Evolutionary conservation across 2,329 filamentous ascomycete genomes (phyloP).

Genomic region (Bretziella fagacearum): DNA sequence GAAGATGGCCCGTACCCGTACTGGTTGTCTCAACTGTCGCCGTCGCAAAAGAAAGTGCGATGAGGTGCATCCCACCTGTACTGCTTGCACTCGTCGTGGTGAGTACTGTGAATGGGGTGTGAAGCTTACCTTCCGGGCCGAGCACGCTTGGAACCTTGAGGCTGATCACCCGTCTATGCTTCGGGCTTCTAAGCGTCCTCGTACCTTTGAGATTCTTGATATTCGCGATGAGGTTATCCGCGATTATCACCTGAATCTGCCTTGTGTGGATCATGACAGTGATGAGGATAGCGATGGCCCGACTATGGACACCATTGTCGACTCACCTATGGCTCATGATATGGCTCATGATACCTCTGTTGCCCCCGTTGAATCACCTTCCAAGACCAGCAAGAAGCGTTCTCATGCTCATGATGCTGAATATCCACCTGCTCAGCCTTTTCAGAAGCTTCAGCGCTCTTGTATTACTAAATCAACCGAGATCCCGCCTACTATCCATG

Average conservation of each 20-base stretch:
- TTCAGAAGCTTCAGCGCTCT: too few relatives aligned
- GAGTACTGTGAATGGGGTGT: conserved; percentile 25
- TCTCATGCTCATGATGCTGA: background rate
- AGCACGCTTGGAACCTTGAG: conserved; percentile 23
- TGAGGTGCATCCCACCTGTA: conserved; percentile 22
- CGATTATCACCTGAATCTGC: conserved; percentile 21
- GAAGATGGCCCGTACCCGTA: conserved; percentile 22
- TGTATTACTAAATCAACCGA: too few relatives aligned
- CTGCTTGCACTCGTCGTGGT: conserved; percentile 21
- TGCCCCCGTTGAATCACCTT: background rate
- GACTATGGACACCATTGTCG: background rate
- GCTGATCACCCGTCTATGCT: conserved; percentile 23
- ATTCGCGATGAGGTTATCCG: conserved; percentile 24
- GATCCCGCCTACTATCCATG: background rate
- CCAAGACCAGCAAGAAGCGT: background rate
- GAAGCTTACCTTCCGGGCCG: conserved; percentile 23
- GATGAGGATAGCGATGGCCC: conserved; percentile 12
- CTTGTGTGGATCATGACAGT: conserved; percentile 12
- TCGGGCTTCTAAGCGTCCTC: conserved; percentile 18
- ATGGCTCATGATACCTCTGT: background rate
- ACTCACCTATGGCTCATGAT: background rate
- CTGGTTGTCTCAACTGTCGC: conserved; percentile 24
- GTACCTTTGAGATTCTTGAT: conserved; percentile 24
- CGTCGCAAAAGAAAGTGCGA: conserved; percentile 26
- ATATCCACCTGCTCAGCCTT: background rate